Evolutionary conservation across 805 yeast species (phyloP).

Genomic region (Candida khao-thaluensis): DNA sequence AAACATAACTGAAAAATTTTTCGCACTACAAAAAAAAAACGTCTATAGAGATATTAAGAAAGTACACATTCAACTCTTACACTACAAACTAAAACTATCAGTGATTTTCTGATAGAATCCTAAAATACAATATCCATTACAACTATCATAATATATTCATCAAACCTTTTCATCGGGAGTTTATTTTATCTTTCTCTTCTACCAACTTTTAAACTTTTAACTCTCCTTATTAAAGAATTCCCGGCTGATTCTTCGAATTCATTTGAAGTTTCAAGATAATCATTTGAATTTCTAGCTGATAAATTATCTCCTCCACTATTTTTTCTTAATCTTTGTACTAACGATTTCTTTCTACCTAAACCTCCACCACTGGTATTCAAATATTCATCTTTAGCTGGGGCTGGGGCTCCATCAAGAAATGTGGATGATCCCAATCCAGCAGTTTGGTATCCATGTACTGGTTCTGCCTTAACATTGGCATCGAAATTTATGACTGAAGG

Average conservation of each 20-base stretch:
- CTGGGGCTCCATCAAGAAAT: constrained; percentile 95
- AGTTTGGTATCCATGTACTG: constrained; percentile 83
- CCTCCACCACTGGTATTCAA: constrained; percentile 36
- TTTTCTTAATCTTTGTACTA: constrained; percentile 62
- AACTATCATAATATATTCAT: neutral
- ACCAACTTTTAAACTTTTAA: constrained; percentile 86
- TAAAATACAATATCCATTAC: constrained; percentile 1
- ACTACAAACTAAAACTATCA: too few relatives aligned
- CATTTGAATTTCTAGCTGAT: constrained; percentile 25
- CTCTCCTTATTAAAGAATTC: constrained; percentile 73
- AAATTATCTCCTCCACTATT: constrained; percentile 36
- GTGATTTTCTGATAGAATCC: too few relatives aligned
- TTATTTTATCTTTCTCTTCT: constrained; percentile 27
- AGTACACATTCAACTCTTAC: too few relatives aligned
- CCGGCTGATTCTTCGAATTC: constrained; percentile 26
- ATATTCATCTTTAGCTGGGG: constrained; percentile 48
- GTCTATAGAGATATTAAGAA: too few relatives aligned
- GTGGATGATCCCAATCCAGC: constrained; percentile 91
- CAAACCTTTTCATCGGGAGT: neutral
- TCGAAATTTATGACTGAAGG: constrained; percentile 66
- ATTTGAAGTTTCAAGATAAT: constrained; percentile 13
- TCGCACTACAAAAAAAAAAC: neutral
- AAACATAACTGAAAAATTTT: constrained; percentile 10
- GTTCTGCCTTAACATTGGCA: constrained; percentile 61
- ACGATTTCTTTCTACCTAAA: constrained; percentile 79